phyloP scores from a whole-genome alignment of 176 grass and related monocot species.

The Cocos nucifera region DNA sequence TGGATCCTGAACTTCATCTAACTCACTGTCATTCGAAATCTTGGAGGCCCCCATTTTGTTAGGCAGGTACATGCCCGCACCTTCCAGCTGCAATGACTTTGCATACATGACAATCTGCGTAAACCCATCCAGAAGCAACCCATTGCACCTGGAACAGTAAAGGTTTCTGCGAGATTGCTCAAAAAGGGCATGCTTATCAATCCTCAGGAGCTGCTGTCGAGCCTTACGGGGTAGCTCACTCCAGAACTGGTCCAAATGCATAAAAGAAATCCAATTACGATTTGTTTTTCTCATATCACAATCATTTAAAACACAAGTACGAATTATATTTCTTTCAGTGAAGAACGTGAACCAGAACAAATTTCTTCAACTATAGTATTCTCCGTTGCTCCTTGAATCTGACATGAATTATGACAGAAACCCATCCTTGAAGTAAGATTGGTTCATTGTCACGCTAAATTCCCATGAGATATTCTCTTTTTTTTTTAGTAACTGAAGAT shows the following conservation, averaged over 20 bases:
- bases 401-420: too few species aligned
- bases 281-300: slow-evolving; percentile 9
- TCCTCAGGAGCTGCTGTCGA: slow-evolving; percentile 57
- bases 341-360: not conserved
- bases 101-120: slow-evolving; percentile 70
- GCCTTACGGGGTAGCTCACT: slow-evolving; percentile 53
- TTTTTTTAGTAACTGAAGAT: too few species aligned
- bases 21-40: slow-evolving; percentile 16
- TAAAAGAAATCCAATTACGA: slow-evolving; percentile 8
- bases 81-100: slow-evolving; percentile 59
- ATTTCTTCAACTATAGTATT: too few species aligned
- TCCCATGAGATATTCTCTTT: too few species aligned
- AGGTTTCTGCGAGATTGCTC: slow-evolving; percentile 89
- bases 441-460: too few species aligned
- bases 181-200: slow-evolving; percentile 91
- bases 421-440: too few species aligned
- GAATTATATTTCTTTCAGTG: not conserved
- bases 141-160: slow-evolving; percentile 95
- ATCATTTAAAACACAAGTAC: slow-evolving; percentile 5
- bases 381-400: too few species aligned
- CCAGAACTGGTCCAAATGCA: slow-evolving; percentile 76
- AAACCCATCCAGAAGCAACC: slow-evolving; percentile 81
- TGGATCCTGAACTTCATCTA: slow-evolving; percentile 52
- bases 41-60: slow-evolving; percentile 21
- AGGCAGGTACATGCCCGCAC: slow-evolving; percentile 18